A percentile compares a stretch with the other conserved stretches of the same genome.
These are phyloP conservation scores for Komagataella kurtzmanii DNA, from an alignment of 805 yeast genomes.

Conservation along the genomic window DNA sequence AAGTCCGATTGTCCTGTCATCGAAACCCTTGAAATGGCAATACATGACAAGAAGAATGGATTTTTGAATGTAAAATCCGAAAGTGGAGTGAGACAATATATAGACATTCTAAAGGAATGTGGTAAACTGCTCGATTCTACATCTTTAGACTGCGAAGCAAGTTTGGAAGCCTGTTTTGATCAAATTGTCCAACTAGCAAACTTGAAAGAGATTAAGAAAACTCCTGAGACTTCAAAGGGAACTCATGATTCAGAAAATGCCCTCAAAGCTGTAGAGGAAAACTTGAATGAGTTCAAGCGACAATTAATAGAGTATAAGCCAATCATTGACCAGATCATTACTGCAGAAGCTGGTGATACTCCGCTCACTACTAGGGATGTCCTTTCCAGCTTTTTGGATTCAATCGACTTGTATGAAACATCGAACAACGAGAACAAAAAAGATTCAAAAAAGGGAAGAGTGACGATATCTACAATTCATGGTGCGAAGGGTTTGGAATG, in stretches of 20 bases:
- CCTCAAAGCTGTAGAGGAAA: constrained; percentile 4
- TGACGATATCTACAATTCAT: constrained; percentile 67
- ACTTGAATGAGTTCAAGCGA: constrained; percentile 14
- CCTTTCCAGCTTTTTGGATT: constrained; percentile 17
- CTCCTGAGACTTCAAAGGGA: not conserved
- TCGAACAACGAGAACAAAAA: constrained; percentile 4
- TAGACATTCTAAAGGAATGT: constrained; percentile 14
- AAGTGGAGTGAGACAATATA: constrained; percentile 14
- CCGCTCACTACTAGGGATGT: constrained; percentile 3
- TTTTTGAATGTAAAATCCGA: constrained; percentile 8
- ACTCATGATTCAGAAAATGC: constrained; percentile 1
- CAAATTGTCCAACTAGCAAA: constrained; percentile 9
- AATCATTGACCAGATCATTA: constrained; percentile 10
- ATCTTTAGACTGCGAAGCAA: not conserved
- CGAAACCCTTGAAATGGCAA: not conserved
- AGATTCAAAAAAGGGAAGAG: constrained; percentile 7
- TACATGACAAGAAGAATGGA: not conserved
- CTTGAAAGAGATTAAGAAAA: constrained; percentile 1
- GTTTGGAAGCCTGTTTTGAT: constrained; percentile 8
- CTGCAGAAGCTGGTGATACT: not conserved
- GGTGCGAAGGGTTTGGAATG: constrained; percentile 92
- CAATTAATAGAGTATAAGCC: constrained; percentile 12
- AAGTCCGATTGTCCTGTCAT: not conserved
- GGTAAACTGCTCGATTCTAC: constrained; percentile 6
- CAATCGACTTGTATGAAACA: constrained; percentile 16